These are phyloP conservation scores for Botrytis aclada DNA, from an alignment of 2,329 filamentous ascomycete species.

Conservation along the genomic window DNA sequence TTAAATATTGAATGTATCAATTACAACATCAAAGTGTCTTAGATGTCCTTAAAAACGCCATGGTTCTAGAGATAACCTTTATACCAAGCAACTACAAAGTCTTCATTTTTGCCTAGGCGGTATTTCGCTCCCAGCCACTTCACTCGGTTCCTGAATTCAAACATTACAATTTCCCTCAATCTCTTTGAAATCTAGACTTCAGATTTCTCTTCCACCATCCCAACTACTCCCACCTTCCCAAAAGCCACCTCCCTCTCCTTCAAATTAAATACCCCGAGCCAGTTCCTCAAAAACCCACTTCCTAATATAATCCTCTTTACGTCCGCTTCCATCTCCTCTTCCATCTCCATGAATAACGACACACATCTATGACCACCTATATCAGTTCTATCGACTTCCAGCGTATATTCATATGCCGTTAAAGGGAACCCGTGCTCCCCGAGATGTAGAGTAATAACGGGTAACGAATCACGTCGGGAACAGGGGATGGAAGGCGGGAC, in stretches of 20 bases:
- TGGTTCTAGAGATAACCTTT: neutral
- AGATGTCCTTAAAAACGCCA: rapidly evolving
- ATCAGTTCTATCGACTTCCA: slow-evolving; percentile 19
- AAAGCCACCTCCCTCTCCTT: slow-evolving; percentile 20
- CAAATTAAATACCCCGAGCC: slow-evolving; percentile 21
- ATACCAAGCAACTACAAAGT: neutral
- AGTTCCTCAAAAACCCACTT: slow-evolving; percentile 21
- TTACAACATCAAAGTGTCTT: neutral
- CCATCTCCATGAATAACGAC: slow-evolving; percentile 18
- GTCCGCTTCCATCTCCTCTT: neutral
- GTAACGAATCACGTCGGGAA: neutral
- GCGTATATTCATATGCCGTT: slow-evolving; percentile 19
- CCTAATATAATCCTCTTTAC: slow-evolving; percentile 21
- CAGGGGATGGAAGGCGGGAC: slow-evolving; percentile 1
- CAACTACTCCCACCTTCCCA: neutral
- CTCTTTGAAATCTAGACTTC: neutral
- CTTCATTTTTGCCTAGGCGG: neutral
- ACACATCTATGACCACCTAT: slow-evolving; percentile 20
- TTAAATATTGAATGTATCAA: neutral
- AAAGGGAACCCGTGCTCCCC: slow-evolving; percentile 5
- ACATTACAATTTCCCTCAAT: neutral
- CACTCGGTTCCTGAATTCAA: neutral
- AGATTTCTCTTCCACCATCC: neutral
- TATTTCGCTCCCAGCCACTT: neutral
- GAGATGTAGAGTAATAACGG: neutral